A percentile compares a stretch with the other conserved stretches of the same genome.
These are phyloP conservation scores for Camptophora hylomeconis DNA, from an alignment of 2,329 filamentous ascomycete species.

Conservation along the genomic window DNA sequence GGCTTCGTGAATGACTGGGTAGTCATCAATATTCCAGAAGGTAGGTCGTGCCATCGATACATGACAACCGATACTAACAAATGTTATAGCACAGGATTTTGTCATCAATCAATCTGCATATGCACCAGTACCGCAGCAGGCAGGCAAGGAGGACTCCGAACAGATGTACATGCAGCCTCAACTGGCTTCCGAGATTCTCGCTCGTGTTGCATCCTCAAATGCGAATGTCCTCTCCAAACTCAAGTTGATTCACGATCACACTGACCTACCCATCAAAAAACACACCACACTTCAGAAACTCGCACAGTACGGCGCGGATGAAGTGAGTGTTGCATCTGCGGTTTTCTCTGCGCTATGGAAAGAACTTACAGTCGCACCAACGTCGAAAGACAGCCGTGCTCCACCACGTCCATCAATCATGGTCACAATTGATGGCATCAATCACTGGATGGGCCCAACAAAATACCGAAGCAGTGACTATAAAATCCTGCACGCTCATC, in stretches of 20 bases:
- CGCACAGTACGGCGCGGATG: constrained; percentile 53
- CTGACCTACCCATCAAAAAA: constrained; percentile 44
- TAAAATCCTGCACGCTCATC: constrained; percentile 70
- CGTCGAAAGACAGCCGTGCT: constrained; percentile 28
- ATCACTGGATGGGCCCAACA: constrained; percentile 66
- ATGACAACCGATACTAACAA: constrained; percentile 1
- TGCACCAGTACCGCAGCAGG: constrained; percentile 51
- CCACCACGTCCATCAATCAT: constrained; percentile 53
- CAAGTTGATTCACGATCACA: constrained; percentile 38
- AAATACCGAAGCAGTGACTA: constrained; percentile 61
- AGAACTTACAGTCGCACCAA: constrained; percentile 50
- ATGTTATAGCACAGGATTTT: constrained; percentile 57
- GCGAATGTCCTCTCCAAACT: constrained; percentile 44
- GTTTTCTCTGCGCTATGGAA: constrained; percentile 70
- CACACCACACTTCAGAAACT: constrained; percentile 53
- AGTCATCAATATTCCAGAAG: constrained; percentile 79
- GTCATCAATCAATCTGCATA: constrained; percentile 73
- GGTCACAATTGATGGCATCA: constrained; percentile 64
- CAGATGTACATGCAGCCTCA: constrained; percentile 64
- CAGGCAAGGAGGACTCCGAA: constrained; percentile 5
- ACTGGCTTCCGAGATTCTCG: constrained; percentile 63
- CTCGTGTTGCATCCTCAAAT: constrained; percentile 62
- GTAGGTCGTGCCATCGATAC: constrained; percentile 38
- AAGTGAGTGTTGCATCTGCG: constrained; percentile 65
- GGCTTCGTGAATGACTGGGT: constrained; percentile 76